Evolutionary conservation across 2,329 filamentous ascomycete species (phyloP).

Genomic region (Nigrospora osmanthi): DNA sequence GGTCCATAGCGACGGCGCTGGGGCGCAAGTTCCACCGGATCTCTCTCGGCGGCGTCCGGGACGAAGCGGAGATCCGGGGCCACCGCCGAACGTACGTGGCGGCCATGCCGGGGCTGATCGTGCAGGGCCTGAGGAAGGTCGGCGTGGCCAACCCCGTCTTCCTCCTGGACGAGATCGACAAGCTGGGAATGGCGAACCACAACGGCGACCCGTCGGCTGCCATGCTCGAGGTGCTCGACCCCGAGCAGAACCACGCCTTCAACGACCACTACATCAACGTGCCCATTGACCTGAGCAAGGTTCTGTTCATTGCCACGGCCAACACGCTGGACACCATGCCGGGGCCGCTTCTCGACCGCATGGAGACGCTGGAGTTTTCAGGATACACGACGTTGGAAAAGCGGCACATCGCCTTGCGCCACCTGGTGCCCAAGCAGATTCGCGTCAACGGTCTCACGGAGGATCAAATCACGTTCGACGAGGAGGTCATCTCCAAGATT

Average conservation of each 20-base stretch:
- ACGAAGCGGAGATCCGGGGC: conserved; percentile 94
- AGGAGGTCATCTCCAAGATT: conserved; percentile 86
- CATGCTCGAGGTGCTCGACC: conserved; percentile 96
- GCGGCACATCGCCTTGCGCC: conserved; percentile 83
- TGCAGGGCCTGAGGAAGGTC: conserved; percentile 90
- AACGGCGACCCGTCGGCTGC: conserved; percentile 94
- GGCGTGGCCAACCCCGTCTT: conserved; percentile 94
- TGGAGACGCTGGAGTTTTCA: conserved; percentile 90
- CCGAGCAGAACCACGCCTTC: conserved; percentile 93
- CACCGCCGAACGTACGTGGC: conserved; percentile 95
- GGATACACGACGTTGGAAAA: conserved; percentile 98
- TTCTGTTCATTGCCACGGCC: conserved; percentile 95
- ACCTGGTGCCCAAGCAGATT: conserved; percentile 95
- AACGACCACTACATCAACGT: conserved; percentile 97
- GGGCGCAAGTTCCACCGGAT: conserved; percentile 96
- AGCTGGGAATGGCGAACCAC: conserved; percentile 82
- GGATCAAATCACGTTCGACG: conserved; percentile 67
- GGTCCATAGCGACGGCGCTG: conserved; percentile 84
- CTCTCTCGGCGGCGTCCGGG: conserved; percentile 87
- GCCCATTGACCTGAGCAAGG: conserved; percentile 93
- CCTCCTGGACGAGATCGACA: conserved; percentile 95
- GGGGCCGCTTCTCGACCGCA: conserved; percentile 84
- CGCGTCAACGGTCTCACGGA: conserved; percentile 76
- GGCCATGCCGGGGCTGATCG: conserved; percentile 95
- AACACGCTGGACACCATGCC: conserved; percentile 99